These are phyloP conservation scores for Fusarium nurragi DNA, from an alignment of 2,329 filamentous ascomycete genomes.

Conservation along the genomic window DNA sequence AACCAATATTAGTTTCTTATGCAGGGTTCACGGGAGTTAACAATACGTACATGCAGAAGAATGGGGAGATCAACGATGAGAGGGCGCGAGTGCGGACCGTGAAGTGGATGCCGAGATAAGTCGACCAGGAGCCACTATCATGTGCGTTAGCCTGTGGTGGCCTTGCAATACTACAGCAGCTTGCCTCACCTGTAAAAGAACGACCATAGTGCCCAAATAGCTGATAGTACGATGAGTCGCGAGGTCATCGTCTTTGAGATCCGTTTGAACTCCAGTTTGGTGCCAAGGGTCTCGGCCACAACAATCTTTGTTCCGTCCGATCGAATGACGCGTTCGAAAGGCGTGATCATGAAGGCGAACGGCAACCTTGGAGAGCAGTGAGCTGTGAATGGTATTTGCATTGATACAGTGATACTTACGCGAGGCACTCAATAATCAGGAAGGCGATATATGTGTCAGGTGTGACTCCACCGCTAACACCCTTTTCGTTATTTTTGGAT, in stretches of 20 bases:
- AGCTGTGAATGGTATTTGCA: accelerated
- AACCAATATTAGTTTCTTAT: accelerated
- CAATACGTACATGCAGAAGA: conserved; percentile 16
- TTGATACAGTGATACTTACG: not conserved
- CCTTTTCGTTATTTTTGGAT: conserved; percentile 12
- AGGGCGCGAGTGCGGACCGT: conserved; percentile 7
- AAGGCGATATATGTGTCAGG: conserved; percentile 15
- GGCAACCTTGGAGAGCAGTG: not conserved
- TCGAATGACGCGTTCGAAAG: conserved; percentile 9
- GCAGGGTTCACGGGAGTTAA: accelerated
- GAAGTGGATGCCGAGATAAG: conserved; percentile 12
- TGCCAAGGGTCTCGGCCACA: conserved; percentile 2
- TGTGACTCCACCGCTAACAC: conserved; percentile 5
- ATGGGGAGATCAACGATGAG: conserved; percentile 10
- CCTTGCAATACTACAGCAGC: accelerated
- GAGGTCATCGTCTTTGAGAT: conserved; percentile 19
- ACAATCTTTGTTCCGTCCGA: conserved; percentile 18
- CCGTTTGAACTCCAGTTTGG: conserved; percentile 6
- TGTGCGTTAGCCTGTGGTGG: accelerated
- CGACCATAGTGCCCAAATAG: conserved; percentile 7
- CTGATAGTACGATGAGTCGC: not conserved
- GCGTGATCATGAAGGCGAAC: conserved; percentile 9
- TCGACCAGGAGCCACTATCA: conserved; percentile 12
- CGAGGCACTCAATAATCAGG: conserved; percentile 9
- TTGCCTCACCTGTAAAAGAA: conserved; percentile 7